Evolutionary conservation across 306 rosid genomes (phyloP).

Genomic region (Fagus sylvatica): DNA sequence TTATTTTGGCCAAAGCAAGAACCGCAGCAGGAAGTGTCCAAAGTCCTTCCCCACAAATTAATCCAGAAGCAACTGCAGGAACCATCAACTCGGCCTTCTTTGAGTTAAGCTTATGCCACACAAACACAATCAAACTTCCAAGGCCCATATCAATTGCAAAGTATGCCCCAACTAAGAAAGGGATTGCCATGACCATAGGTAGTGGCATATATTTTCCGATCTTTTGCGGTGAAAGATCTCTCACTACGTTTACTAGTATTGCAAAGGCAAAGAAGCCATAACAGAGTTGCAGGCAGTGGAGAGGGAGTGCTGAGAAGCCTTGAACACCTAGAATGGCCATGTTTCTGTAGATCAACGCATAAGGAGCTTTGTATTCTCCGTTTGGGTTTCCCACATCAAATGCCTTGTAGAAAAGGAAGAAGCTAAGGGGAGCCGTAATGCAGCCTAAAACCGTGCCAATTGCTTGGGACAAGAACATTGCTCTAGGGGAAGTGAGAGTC

Average conservation of each 20-base stretch:
- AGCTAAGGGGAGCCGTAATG: conserved; percentile 69
- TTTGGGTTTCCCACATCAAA: conserved; percentile 67
- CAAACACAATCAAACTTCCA: conserved; percentile 67
- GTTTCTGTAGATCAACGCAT: conserved; percentile 65
- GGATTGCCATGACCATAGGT: conserved; percentile 94
- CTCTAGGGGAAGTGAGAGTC: conserved; percentile 78
- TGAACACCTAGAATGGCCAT: conserved; percentile 57
- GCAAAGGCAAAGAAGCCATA: conserved; percentile 52
- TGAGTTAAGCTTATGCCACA: conserved; percentile 53
- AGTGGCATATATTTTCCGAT: conserved; percentile 89
- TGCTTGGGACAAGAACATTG: conserved; percentile 83
- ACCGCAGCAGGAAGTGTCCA: conserved; percentile 92
- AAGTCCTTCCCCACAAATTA: conserved; percentile 92
- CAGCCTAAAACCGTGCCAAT: conserved; percentile 81
- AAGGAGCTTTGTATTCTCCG: conserved; percentile 95
- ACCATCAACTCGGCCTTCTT: conserved; percentile 65
- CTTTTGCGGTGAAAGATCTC: conserved; percentile 53
- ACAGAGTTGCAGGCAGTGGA: conserved; percentile 77
- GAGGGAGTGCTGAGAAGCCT: conserved; percentile 78
- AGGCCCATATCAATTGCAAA: conserved; percentile 83
- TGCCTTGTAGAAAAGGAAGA: conserved; percentile 74
- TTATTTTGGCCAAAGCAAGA: conserved; percentile 81
- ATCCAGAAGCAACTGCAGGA: conserved; percentile 88
- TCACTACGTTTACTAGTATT: conserved; percentile 28
- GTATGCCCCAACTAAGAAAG: conserved; percentile 88